Conservation (phyloP, 495 filamentous ascomycete genomes). For the Daldinia loculata region DNA sequence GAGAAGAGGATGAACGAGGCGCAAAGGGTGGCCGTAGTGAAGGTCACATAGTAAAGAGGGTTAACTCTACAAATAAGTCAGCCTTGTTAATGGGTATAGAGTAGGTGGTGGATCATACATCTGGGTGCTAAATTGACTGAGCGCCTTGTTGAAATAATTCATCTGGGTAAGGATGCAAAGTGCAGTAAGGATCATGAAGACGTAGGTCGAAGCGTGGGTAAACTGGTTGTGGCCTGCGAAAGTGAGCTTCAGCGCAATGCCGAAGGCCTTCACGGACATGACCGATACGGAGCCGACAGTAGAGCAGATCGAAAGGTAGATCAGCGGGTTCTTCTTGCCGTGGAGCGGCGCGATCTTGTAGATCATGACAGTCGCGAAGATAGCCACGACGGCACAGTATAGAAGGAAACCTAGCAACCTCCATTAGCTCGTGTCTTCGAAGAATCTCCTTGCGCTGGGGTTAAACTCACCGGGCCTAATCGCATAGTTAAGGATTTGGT, state of each 20-base stretch:
- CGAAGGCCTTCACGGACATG: constrained; percentile 98
- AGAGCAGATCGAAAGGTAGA: constrained; percentile 96
- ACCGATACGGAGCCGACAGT: constrained; percentile 96
- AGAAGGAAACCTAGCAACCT: constrained; percentile 76
- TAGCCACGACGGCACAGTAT: constrained; percentile 77
- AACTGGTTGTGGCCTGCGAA: constrained; percentile 94
- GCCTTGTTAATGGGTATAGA: constrained; percentile 14
- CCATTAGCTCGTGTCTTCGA: constrained; percentile 41
- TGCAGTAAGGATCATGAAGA: constrained; percentile 89
- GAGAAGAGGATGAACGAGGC: constrained; percentile 97
- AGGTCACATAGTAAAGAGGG: constrained; percentile 99
- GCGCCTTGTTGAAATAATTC: constrained; percentile 99
- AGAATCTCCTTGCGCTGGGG: neutral
- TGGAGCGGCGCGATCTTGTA: constrained; percentile 89
- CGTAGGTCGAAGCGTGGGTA: constrained; percentile 90
- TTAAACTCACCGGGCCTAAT: constrained; percentile 78
- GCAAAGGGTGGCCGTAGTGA: constrained; percentile 92
- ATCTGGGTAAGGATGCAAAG: constrained; percentile 98
- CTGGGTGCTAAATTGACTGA: constrained; percentile 95
- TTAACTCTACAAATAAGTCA: constrained; percentile 77
- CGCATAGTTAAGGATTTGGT: constrained; percentile 87
- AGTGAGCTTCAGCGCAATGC: constrained; percentile 94
- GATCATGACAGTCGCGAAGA: constrained; percentile 92
- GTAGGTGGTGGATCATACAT: constrained; percentile 68
- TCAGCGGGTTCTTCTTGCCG: constrained; percentile 92